These are phyloP conservation scores for Cordyceps pruinosa DNA, from an alignment of 2,329 filamentous ascomycete genomes.

Conservation along the genomic window DNA sequence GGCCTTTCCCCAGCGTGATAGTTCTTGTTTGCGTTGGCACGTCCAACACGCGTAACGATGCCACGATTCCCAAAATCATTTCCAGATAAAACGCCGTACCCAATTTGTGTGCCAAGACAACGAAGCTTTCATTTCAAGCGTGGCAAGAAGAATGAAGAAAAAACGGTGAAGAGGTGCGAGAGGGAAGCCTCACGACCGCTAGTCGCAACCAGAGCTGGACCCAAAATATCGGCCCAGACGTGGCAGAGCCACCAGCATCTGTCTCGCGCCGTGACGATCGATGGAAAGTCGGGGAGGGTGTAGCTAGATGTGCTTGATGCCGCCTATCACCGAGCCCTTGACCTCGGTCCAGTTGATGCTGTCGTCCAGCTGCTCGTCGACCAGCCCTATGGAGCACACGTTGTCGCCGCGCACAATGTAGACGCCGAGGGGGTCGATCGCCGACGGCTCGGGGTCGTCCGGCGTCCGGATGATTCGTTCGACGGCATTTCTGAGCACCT, in stretches of 20 bases:
- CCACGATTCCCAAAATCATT: neutral
- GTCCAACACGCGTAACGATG: neutral
- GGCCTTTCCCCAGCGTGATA: neutral
- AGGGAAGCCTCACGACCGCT: too few relatives aligned
- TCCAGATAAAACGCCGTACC: slow-evolving; percentile 8
- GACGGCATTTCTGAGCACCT: slow-evolving; percentile 74
- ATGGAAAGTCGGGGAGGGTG: too few relatives aligned
- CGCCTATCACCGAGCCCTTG: slow-evolving; percentile 73
- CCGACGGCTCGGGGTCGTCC: slow-evolving; percentile 75
- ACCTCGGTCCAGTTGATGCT: slow-evolving; percentile 93
- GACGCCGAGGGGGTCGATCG: slow-evolving; percentile 74
- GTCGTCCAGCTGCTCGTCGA: slow-evolving; percentile 82
- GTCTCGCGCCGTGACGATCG: too few relatives aligned
- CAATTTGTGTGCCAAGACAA: neutral
- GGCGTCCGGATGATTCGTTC: slow-evolving; percentile 85
- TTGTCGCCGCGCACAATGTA: slow-evolving; percentile 94
- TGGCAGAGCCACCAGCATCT: too few relatives aligned
- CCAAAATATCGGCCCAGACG: too few relatives aligned
- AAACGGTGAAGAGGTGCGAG: neutral
- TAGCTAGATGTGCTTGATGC: slow-evolving; percentile 68
- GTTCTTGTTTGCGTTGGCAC: neutral
- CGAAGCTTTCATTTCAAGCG: neutral
- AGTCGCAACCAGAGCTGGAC: too few relatives aligned
- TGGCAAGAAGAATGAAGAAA: neutral
- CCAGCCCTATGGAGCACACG: slow-evolving; percentile 80